A percentile compares a stretch with the other conserved stretches of the same genome.
Evolutionary conservation across 306 rosid species (phyloP).

Genomic region (Argentina anserina): DNA sequence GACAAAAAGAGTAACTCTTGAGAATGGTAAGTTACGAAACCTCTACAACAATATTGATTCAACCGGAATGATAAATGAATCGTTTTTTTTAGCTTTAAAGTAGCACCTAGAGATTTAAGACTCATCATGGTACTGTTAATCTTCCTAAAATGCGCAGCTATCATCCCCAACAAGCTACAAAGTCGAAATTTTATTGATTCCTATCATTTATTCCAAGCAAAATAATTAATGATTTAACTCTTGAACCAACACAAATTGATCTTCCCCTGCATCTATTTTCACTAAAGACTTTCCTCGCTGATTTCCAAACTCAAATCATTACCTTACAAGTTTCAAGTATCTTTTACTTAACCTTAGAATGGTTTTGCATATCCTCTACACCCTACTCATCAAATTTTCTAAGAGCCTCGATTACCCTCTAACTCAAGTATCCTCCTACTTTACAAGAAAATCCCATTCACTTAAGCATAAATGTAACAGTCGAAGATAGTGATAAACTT

Average conservation of each 20-base stretch:
- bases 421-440: too few relatives aligned
- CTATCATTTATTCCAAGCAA: neutral
- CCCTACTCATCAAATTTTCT: too few relatives aligned
- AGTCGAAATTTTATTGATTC: neutral
- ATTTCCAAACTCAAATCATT: neutral
- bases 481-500: slow-evolving; percentile 33
- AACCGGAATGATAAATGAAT: neutral
- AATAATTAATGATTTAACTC: neutral
- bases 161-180: neutral
- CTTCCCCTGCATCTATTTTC: neutral
- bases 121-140: neutral
- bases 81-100: neutral
- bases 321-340: neutral
- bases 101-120: neutral
- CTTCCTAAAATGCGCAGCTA: neutral
- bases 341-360: too few relatives aligned
- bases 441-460: too few relatives aligned
- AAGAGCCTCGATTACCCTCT: neutral
- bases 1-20: neutral
- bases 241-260: neutral
- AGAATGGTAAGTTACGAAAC: neutral
- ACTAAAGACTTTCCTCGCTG: neutral
- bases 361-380: neutral
- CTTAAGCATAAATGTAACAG: neutral
- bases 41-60: neutral